Evolutionary conservation across 148 eudicot genomes (phyloP).

Genomic region (Vaccinium corymbosum): DNA sequence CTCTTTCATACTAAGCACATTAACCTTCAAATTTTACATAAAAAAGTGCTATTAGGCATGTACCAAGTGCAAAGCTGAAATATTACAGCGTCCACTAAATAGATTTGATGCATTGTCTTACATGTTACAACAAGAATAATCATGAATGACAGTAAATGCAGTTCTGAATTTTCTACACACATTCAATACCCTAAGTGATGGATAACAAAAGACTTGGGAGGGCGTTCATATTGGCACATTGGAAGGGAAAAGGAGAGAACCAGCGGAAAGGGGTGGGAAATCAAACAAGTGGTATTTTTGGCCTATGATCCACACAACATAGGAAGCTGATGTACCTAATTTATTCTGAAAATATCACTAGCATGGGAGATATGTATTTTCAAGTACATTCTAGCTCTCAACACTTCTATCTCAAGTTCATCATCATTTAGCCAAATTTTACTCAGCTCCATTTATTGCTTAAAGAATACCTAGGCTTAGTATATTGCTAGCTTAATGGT

Average conservation of each 20-base stretch:
- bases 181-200: background rate
- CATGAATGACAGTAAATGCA: background rate
- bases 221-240: background rate
- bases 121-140: background rate
- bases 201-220: background rate
- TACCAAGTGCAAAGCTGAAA: background rate
- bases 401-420: background rate
- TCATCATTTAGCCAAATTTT: background rate
- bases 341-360: background rate
- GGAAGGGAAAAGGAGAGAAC: background rate
- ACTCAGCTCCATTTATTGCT: background rate
- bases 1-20: background rate
- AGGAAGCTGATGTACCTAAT: background rate
- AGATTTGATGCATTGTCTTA: background rate
- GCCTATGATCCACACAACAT: background rate
- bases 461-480: background rate
- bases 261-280: background rate
- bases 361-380: background rate
- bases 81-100: background rate
- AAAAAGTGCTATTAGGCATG: background rate
- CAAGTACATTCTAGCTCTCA: background rate
- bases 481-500: background rate
- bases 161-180: background rate
- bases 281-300: conserved; percentile 5
- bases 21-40: conserved; percentile 1